These are phyloP conservation scores for Blastomyces parvus DNA, from an alignment of 2,329 filamentous ascomycete genomes.

Conservation along the genomic window DNA sequence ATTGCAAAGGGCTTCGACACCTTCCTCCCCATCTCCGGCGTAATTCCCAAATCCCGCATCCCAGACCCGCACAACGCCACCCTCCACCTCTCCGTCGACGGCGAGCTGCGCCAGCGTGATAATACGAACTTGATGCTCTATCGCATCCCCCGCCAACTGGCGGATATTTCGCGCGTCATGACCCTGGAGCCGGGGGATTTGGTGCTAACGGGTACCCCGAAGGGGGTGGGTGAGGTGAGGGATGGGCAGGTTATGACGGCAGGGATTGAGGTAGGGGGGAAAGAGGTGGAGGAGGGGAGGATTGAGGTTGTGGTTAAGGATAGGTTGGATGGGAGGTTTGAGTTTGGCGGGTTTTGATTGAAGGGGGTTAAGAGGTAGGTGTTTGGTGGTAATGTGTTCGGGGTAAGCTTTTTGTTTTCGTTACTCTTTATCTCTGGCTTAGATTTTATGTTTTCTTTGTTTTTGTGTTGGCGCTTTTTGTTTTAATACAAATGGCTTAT, in stretches of 20 bases:
- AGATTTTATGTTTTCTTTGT: not conserved
- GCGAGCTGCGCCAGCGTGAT: conserved; percentile 67
- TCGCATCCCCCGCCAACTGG: conserved; percentile 73
- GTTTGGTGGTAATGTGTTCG: not conserved
- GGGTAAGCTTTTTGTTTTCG: not conserved
- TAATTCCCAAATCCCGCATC: conserved; percentile 71
- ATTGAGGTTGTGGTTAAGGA: conserved; percentile 80
- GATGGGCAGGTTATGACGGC: conserved; percentile 82
- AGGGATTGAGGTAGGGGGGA: conserved; percentile 67
- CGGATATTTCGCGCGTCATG: conserved; percentile 92
- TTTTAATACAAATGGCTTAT: not conserved
- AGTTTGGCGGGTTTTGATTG: conserved; percentile 60
- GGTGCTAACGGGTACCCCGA: conserved; percentile 91
- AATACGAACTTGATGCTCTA: conserved; percentile 94
- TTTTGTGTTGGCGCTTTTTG: not conserved
- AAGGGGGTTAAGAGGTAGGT: conserved; percentile 1
- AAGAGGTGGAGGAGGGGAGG: conserved; percentile 72
- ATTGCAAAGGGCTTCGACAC: conserved; percentile 98
- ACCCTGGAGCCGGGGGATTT: conserved; percentile 85
- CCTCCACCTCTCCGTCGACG: conserved; percentile 77
- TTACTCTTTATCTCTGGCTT: not conserved
- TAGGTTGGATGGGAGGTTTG: conserved; percentile 59
- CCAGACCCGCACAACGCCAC: conserved; percentile 81
- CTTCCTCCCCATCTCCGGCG: conserved; percentile 75
- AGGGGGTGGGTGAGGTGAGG: conserved; percentile 79